Percentiles rank a stretch among this genome's conserved stretches.
Conservation (phyloP, 805 yeast species). For the Wickerhamomyces ciferrii region DNA sequence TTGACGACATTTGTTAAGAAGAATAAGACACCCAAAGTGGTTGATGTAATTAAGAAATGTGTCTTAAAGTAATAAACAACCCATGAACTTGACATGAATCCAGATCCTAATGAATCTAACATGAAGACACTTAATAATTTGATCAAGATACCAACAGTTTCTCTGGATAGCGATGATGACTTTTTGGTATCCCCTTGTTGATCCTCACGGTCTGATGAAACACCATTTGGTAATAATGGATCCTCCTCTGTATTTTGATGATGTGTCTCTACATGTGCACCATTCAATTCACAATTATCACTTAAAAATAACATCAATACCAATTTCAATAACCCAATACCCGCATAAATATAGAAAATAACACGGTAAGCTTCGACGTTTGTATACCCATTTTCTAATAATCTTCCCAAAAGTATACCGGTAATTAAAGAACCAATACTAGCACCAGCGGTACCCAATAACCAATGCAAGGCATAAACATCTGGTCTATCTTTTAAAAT, state of each 20-base stretch:
- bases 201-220: constrained; percentile 1
- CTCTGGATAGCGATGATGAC: constrained; percentile 23
- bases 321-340: constrained; percentile 48
- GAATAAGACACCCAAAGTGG: constrained; percentile 61
- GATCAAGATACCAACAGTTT: constrained; percentile 37
- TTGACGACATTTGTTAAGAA: constrained; percentile 58
- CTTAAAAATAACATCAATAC: constrained; percentile 45
- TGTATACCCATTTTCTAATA: constrained; percentile 30
- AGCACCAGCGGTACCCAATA: constrained; percentile 64
- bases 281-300: constrained; percentile 43
- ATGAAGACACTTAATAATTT: constrained; percentile 60
- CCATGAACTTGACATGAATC: constrained; percentile 90
- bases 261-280: background rate
- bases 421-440: constrained; percentile 66
- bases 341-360: constrained; percentile 52
- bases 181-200: constrained; percentile 7
- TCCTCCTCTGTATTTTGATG: constrained; percentile 15
- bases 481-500: constrained; percentile 60
- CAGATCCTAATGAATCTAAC: constrained; percentile 83
- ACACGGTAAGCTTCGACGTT: constrained; percentile 44
- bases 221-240: constrained; percentile 14
- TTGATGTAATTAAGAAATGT: constrained; percentile 46
- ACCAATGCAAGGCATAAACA: constrained; percentile 68
- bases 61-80: constrained; percentile 72
- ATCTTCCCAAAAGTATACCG: constrained; percentile 52